Conservation (phyloP, 805 yeast genomes). For the Suhomyces emberorum region DNA sequence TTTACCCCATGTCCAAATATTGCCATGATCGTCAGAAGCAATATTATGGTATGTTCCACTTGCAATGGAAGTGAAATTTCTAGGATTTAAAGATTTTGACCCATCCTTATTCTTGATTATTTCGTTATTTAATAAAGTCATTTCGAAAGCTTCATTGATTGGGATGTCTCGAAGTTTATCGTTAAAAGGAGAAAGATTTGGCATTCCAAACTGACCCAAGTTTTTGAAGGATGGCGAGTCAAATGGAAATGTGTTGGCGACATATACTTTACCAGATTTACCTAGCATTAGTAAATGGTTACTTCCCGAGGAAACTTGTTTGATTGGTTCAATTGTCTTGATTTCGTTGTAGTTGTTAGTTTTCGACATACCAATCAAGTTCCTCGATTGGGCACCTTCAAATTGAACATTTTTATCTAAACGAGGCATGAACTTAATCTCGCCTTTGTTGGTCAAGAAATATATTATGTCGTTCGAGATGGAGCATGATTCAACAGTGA, state of each 20-base stretch:
- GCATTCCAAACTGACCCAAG: slow-evolving; percentile 83
- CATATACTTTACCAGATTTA: slow-evolving; percentile 55
- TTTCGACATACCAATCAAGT: slow-evolving; percentile 21
- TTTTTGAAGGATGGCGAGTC: slow-evolving; percentile 14
- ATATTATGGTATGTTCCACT: slow-evolving; percentile 73
- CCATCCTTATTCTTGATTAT: slow-evolving; percentile 19
- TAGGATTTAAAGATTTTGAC: slow-evolving; percentile 24
- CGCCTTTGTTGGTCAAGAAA: slow-evolving; percentile 43
- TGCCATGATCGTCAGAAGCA: slow-evolving; percentile 64
- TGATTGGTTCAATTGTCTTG: slow-evolving; percentile 29
- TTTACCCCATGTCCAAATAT: slow-evolving; percentile 82
- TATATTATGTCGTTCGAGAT: slow-evolving; percentile 53
- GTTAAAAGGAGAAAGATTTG: slow-evolving; percentile 63
- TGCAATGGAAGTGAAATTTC: slow-evolving; percentile 58
- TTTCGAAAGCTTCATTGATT: slow-evolving; percentile 38
- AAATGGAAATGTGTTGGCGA: slow-evolving; percentile 52
- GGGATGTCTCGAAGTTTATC: slow-evolving; percentile 43
- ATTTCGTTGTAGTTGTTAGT: slow-evolving; percentile 3
- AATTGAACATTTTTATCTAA: slow-evolving; percentile 15
- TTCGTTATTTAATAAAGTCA: slow-evolving; percentile 54
- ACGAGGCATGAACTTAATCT: slow-evolving; percentile 36
- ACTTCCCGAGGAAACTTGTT: slow-evolving; percentile 56
- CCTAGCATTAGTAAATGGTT: slow-evolving; percentile 68
- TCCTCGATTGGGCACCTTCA: slow-evolving; percentile 12
- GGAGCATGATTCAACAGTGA: slow-evolving; percentile 25